phyloP scores from a whole-genome alignment of 768 basidiomycete species.

The Boletellus ananas region DNA sequence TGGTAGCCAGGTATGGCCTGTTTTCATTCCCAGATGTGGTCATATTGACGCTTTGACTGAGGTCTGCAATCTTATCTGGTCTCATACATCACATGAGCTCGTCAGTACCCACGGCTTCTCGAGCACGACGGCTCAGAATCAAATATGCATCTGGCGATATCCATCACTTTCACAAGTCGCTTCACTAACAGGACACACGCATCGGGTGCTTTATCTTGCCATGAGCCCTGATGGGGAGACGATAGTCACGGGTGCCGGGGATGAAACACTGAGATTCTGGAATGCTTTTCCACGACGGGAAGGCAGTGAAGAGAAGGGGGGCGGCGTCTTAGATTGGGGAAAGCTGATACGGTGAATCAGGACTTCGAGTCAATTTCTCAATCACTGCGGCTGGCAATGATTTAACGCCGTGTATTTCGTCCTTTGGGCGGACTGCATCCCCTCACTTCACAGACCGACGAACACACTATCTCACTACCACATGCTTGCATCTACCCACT shows the following conservation, averaged over 20 bases:
- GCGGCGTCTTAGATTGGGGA: conserved; percentile 45
- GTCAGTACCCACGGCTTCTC: conserved; percentile 98
- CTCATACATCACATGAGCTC: conserved; percentile 90
- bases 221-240: conserved; percentile 98
- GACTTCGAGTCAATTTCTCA: not conserved
- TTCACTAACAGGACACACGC: conserved; percentile 89
- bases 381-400: not conserved
- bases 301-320: conserved; percentile 32
- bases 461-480: conserved; percentile 21
- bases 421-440: not conserved
- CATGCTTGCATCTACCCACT: conserved; percentile 27
- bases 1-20: conserved; percentile 74
- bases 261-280: conserved; percentile 97
- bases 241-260: conserved; percentile 96
- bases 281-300: conserved; percentile 89
- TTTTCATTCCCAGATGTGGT: not conserved
- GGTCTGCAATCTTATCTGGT: conserved; percentile 99
- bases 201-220: conserved; percentile 93
- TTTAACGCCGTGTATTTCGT: conserved; percentile 2
- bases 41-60: conserved; percentile 30
- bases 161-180: conserved; percentile 93
- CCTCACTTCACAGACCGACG: conserved; percentile 6
- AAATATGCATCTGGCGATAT: conserved; percentile 95
- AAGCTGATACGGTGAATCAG: conserved; percentile 45
- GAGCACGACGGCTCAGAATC: conserved; percentile 89